Conservation (phyloP, 768 basidiomycete species). For the Tricholoma furcatifolium region DNA sequence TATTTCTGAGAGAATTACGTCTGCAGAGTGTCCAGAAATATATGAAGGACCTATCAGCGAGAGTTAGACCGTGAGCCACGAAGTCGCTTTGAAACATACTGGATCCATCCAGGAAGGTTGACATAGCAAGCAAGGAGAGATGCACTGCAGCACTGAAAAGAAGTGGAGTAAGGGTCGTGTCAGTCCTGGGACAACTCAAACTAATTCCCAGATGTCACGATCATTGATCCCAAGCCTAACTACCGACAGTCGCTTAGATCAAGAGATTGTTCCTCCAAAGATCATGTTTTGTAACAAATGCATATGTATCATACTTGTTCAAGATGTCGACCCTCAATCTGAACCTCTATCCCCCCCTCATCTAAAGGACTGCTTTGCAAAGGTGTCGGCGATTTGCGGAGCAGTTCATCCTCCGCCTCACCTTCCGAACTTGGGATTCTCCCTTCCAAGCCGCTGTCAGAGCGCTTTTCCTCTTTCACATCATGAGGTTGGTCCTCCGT, state of each 20-base stretch:
- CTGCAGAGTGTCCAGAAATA: conserved; percentile 81
- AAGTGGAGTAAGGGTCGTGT: neutral
- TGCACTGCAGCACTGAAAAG: conserved; percentile 1
- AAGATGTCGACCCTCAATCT: no score
- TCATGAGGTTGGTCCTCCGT: conserved; percentile 3
- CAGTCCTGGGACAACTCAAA: no score
- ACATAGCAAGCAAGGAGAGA: conserved; percentile 31
- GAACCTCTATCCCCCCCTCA: no score
- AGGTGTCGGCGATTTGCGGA: no score
- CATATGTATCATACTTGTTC: no score
- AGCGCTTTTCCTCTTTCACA: neutral
- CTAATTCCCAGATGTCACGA: no score
- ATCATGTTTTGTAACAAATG: neutral
- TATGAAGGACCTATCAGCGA: conserved; percentile 58
- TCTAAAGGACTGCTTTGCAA: no score
- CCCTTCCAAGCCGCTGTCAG: no score
- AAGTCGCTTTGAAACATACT: conserved; percentile 31
- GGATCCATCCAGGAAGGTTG: conserved; percentile 36
- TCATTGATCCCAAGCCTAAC: neutral
- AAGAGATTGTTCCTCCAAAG: neutral
- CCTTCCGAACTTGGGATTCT: no score
- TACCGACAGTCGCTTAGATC: neutral
- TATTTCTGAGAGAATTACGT: conserved; percentile 89
- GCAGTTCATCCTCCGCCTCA: no score
- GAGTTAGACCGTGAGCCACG: neutral